Conservation (phyloP, 371 early-diverging fungal genomes). For the Entomophthora muscae region DNA sequence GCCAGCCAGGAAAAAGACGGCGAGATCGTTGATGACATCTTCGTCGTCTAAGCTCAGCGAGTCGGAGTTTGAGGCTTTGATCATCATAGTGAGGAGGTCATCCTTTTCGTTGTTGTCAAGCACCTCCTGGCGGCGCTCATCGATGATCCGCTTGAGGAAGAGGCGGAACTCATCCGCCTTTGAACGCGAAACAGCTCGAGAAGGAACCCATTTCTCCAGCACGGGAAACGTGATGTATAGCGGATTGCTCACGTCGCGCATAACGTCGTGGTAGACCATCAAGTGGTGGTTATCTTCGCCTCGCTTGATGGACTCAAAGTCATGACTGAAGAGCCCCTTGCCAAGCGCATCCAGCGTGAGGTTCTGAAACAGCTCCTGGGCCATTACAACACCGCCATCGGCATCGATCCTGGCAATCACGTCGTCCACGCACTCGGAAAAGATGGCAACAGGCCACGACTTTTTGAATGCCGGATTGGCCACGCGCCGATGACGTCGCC, state of each 20-base stretch:
- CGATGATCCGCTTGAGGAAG: neutral
- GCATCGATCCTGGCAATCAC: neutral
- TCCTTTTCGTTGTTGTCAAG: neutral
- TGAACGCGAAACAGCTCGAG: neutral
- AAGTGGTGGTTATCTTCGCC: neutral
- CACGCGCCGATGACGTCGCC: neutral
- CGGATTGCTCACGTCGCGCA: neutral
- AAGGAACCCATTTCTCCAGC: neutral
- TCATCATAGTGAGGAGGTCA: conserved; percentile 6
- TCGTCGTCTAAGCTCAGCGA: neutral
- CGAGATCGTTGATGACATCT: conserved; percentile 17
- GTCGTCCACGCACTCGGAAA: neutral
- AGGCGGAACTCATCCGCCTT: neutral
- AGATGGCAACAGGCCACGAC: neutral
- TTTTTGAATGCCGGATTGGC: conserved; percentile 1
- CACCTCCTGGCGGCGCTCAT: neutral
- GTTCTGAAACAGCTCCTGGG: neutral
- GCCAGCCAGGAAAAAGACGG: conserved; percentile 27
- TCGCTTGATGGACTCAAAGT: conserved; percentile 6
- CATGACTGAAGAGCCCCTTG: conserved; percentile 1
- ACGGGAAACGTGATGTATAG: neutral
- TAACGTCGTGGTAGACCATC: neutral
- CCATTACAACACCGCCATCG: neutral
- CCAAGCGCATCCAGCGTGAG: conserved; percentile 6
- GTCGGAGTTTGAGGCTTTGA: neutral